phyloP scores from a whole-genome alignment of 2,329 filamentous ascomycete species.

The Mycosphaerella arachidis region DNA sequence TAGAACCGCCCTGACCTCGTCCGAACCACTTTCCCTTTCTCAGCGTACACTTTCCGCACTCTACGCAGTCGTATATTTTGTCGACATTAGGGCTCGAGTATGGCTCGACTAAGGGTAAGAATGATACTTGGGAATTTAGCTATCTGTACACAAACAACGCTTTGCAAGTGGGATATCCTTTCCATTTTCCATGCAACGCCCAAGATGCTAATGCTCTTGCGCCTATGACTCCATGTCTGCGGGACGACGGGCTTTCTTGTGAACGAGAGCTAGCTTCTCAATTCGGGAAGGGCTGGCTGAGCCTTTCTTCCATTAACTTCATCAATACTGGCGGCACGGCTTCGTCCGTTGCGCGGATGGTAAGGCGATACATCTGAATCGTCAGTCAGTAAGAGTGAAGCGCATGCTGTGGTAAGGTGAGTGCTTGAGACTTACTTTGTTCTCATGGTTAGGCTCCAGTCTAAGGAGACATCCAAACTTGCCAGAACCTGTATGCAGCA shows the following conservation, averaged over 20 bases:
- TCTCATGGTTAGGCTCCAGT: conserved; percentile 88
- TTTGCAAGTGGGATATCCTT: conserved; percentile 6
- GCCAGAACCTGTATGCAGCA: conserved; percentile 76
- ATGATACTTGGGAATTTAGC: background rate
- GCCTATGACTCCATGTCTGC: background rate
- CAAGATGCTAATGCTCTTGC: background rate
- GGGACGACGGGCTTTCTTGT: background rate
- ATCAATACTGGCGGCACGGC: conserved; percentile 73
- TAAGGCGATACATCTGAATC: conserved; percentile 85
- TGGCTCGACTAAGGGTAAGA: no score
- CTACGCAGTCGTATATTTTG: no score
- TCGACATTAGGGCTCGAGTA: no score
- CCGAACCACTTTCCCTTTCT: no score
- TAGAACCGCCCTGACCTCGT: background rate
- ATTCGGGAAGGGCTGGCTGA: conserved; percentile 49
- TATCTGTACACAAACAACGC: conserved; percentile 1
- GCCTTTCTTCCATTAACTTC: conserved; percentile 80
- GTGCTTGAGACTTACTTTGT: conserved; percentile 63
- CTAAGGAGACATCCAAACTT: conserved; percentile 93
- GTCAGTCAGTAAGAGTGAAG: conserved; percentile 11
- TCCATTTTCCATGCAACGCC: background rate
- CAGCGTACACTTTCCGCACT: no score
- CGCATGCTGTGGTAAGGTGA: background rate
- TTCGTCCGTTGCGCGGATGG: conserved; percentile 90
- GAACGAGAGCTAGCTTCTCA: background rate